These are phyloP conservation scores for Aspergillus transmontanensis DNA, from an alignment of 2,329 filamentous ascomycete species.

Conservation along the genomic window DNA sequence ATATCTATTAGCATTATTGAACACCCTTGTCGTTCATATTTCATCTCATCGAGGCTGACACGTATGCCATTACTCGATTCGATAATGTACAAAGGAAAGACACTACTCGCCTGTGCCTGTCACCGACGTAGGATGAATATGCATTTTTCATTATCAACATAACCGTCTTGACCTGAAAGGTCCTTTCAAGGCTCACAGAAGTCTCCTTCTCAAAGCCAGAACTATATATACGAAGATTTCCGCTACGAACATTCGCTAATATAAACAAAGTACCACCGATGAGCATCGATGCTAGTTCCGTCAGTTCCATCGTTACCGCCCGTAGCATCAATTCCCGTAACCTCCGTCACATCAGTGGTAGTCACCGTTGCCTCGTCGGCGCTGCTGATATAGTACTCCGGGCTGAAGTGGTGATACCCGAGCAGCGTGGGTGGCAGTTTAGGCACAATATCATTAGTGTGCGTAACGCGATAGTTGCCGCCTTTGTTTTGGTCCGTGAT, in stretches of 20 bases:
- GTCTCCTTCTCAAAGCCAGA: not conserved
- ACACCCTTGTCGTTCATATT: too few species aligned
- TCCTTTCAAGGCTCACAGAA: not conserved
- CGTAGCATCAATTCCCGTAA: slow-evolving; percentile 27
- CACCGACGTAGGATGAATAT: not conserved
- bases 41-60: too few species aligned
- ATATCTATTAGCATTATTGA: too few species aligned
- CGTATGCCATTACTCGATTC: too few species aligned
- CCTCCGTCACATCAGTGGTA: slow-evolving; percentile 26
- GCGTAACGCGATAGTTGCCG: slow-evolving; percentile 37
- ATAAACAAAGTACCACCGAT: slow-evolving; percentile 30
- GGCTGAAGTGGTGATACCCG: slow-evolving; percentile 32
- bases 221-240: not conserved
- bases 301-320: slow-evolving; percentile 29
- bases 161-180: too few species aligned
- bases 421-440: slow-evolving; percentile 30
- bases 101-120: too few species aligned
- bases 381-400: slow-evolving; percentile 38
- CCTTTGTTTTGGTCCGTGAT: slow-evolving; percentile 29
- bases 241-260: slow-evolving; percentile 9
- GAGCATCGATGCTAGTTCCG: slow-evolving; percentile 23
- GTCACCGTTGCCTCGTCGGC: slow-evolving; percentile 24
- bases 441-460: slow-evolving; percentile 35
- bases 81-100: too few species aligned
- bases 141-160: not conserved